Evolutionary conservation across 2,329 filamentous ascomycete species (phyloP).

Genomic region (Hortaea sp.): DNA sequence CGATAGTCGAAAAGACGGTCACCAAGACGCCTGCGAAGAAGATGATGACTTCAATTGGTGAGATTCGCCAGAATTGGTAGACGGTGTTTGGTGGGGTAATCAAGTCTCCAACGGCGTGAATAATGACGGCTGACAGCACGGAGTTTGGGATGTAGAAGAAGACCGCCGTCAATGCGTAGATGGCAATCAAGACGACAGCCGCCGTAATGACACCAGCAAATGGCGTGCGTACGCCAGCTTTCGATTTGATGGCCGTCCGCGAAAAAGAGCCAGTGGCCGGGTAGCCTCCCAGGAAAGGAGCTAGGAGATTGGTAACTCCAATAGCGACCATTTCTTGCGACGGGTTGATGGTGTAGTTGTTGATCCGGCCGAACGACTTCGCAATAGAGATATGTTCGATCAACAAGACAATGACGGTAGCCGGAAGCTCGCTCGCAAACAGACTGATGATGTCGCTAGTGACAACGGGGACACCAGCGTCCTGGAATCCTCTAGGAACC

Average conservation of each 20-base stretch:
- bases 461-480: conserved; percentile 63
- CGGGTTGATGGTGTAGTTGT: conserved; percentile 92
- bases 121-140: conserved; percentile 77
- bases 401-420: conserved; percentile 82
- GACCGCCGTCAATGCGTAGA: conserved; percentile 76
- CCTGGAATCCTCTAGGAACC: conserved; percentile 79
- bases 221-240: conserved; percentile 86
- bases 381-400: conserved; percentile 97
- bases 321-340: conserved; percentile 95
- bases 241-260: conserved; percentile 92
- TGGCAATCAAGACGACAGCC: conserved; percentile 72
- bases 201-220: conserved; percentile 85
- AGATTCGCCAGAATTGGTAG: conserved; percentile 92
- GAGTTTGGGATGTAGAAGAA: conserved; percentile 91
- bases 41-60: conserved; percentile 79
- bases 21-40: conserved; percentile 91
- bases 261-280: conserved; percentile 93
- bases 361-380: conserved; percentile 90
- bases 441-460: conserved; percentile 54
- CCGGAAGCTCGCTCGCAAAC: conserved; percentile 66
- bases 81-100: conserved; percentile 85
- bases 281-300: conserved; percentile 84
- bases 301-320: conserved; percentile 78
- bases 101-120: conserved; percentile 87
- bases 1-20: conserved; percentile 78